phyloP scores from a whole-genome alignment of 805 yeast genomes.

The Saccharomycopsis babjevae region DNA sequence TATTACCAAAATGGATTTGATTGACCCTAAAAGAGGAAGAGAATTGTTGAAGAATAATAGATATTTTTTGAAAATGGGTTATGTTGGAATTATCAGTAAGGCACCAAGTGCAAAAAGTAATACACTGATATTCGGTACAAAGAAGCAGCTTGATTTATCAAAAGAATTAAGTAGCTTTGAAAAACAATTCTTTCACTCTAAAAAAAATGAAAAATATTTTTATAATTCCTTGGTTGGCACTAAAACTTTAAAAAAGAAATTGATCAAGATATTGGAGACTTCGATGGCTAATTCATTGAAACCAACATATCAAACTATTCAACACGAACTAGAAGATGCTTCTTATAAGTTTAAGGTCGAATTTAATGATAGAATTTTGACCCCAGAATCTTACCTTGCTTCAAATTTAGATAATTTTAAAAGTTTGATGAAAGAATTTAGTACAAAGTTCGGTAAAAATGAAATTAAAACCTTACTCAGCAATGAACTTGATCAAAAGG shows the following conservation, averaged over 20 bases:
- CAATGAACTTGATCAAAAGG: slow-evolving; percentile 81
- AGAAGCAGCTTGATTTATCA: slow-evolving; percentile 23
- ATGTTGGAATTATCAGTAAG: slow-evolving; percentile 94
- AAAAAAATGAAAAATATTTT: slow-evolving; percentile 49
- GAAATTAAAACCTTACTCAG: slow-evolving; percentile 73
- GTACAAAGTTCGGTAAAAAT: slow-evolving; percentile 69
- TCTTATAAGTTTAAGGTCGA: slow-evolving; percentile 90
- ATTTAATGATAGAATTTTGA: slow-evolving; percentile 85
- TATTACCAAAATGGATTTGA: slow-evolving; percentile 85
- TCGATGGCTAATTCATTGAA: slow-evolving; percentile 84
- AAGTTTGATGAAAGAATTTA: slow-evolving; percentile 76
- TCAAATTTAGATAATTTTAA: slow-evolving; percentile 84
- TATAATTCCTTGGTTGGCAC: slow-evolving; percentile 67
- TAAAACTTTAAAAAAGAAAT: slow-evolving; percentile 58
- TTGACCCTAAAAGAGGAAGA: slow-evolving; percentile 64
- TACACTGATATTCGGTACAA: slow-evolving; percentile 23
- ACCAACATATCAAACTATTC: slow-evolving; percentile 79
- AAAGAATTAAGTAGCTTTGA: slow-evolving; percentile 29
- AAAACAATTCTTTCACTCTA: slow-evolving; percentile 40
- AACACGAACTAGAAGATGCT: slow-evolving; percentile 88
- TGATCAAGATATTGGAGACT: slow-evolving; percentile 77
- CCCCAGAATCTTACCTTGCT: slow-evolving; percentile 90
- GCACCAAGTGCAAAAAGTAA: slow-evolving; percentile 37
- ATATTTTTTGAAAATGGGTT: slow-evolving; percentile 92
- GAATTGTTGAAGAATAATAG: slow-evolving; percentile 60